These are phyloP conservation scores for Edaphochlamys debaryana DNA, from an alignment of 139 green algal species.

Conservation along the genomic window DNA sequence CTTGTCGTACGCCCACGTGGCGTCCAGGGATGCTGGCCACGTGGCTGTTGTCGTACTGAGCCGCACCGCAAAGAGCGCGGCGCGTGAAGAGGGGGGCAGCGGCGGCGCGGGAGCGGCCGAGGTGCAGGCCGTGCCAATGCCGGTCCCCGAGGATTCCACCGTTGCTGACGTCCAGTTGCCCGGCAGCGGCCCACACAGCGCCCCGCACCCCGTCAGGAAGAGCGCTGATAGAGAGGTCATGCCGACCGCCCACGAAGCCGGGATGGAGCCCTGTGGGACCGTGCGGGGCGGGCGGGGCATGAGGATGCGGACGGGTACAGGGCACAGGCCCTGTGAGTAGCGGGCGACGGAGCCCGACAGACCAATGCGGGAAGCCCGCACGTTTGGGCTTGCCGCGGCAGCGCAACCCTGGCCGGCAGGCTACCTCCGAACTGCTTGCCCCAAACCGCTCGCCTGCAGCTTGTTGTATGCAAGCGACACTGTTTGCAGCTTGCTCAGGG, in stretches of 20 bases:
- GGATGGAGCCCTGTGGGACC: constrained; percentile 4
- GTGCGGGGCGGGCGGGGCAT: no score
- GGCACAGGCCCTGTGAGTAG: no score
- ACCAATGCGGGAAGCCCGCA: no score
- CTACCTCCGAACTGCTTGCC: no score
- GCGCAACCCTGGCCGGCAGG: no score
- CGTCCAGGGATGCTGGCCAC: neutral
- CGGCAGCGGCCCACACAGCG: neutral
- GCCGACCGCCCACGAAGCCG: neutral
- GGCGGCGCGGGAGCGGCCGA: no score
- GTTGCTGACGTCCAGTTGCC: neutral
- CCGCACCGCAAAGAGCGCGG: neutral
- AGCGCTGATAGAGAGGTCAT: neutral
- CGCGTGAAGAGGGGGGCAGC: no score
- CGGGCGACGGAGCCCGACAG: no score
- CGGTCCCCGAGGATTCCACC: neutral
- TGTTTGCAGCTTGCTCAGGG: neutral
- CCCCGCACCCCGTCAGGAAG: neutral
- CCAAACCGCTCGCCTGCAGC: no score
- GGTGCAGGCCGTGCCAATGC: neutral
- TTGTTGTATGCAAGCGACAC: neutral
- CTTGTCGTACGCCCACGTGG: neutral
- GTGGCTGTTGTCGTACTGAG: neutral
- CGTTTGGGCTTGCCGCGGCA: no score
- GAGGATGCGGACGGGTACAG: no score